Evolutionary conservation across 2,329 filamentous ascomycete genomes (phyloP).

Genomic region (Dichotomopilus funicola): DNA sequence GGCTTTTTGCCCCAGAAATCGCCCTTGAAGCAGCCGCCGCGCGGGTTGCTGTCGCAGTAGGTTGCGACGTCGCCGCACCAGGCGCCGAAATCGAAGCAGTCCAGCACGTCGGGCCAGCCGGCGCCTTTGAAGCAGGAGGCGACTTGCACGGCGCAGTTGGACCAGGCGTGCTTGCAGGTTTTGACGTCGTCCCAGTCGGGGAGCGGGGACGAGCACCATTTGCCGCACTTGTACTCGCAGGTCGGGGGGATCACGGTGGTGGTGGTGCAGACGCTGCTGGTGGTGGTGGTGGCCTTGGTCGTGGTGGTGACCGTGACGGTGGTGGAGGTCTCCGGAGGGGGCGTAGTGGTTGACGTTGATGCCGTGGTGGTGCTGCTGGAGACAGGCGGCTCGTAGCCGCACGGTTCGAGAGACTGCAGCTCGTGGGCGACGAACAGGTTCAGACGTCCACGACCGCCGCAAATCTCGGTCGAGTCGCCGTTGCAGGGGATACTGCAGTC

Average conservation of each 20-base stretch:
- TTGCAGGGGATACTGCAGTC: constrained; percentile 48
- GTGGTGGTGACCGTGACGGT: constrained; percentile 6
- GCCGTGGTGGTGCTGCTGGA: constrained; percentile 16
- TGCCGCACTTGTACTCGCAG: constrained; percentile 50
- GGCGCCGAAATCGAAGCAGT: constrained; percentile 44
- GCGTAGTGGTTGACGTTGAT: constrained; percentile 13
- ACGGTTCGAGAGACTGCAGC: constrained; percentile 45
- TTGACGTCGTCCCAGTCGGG: constrained; percentile 40
- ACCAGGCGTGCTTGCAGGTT: constrained; percentile 37
- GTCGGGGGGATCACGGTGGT: constrained; percentile 39
- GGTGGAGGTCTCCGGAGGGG: not conserved
- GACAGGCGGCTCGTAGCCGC: constrained; percentile 32
- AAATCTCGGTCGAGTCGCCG: constrained; percentile 38
- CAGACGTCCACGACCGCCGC: constrained; percentile 38
- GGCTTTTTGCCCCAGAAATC: constrained; percentile 38
- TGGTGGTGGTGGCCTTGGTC: constrained; percentile 28
- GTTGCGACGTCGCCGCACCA: constrained; percentile 43
- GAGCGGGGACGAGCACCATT: constrained; percentile 46
- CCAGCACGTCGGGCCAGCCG: constrained; percentile 41
- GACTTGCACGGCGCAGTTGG: constrained; percentile 41
- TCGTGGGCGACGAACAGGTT: constrained; percentile 43
- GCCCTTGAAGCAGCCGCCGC: constrained; percentile 32
- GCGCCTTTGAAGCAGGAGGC: constrained; percentile 46
- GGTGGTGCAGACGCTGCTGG: constrained; percentile 39
- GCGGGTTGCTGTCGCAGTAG: constrained; percentile 34